These are phyloP conservation scores for Metarhizium rileyi DNA, from an alignment of 2,329 filamentous ascomycete genomes.

Conservation along the genomic window DNA sequence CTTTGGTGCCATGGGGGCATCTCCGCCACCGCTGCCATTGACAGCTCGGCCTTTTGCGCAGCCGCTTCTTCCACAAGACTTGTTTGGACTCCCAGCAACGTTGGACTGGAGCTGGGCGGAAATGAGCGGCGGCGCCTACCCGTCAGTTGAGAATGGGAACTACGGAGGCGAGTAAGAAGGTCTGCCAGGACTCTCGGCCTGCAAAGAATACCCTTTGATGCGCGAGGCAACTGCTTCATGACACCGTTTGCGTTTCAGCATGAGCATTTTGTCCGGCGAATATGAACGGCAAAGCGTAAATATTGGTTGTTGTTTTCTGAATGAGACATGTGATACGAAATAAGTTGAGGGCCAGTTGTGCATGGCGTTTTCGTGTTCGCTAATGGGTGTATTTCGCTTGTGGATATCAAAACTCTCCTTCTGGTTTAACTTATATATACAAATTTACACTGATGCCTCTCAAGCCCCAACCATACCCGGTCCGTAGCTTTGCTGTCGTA, in stretches of 20 bases:
- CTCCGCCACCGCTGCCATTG: slow-evolving; percentile 6
- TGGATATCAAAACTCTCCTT: neutral
- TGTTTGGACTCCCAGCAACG: slow-evolving; percentile 94
- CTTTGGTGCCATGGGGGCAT: slow-evolving; percentile 25
- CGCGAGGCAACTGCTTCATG: neutral
- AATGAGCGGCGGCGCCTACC: slow-evolving; percentile 56
- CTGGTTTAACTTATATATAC: neutral
- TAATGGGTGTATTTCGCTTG: neutral
- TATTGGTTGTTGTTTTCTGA: neutral
- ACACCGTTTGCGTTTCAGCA: neutral
- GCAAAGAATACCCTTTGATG: neutral
- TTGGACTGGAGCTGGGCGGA: slow-evolving; percentile 79
- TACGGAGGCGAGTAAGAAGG: slow-evolving; percentile 22
- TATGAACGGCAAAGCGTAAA: neutral
- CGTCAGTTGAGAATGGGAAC: slow-evolving; percentile 53
- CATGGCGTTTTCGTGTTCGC: neutral
- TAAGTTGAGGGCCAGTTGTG: neutral
- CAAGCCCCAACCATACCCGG: slow-evolving; percentile 50
- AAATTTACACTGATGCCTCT: slow-evolving; percentile 9
- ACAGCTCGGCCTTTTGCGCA: slow-evolving; percentile 54
- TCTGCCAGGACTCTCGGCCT: neutral
- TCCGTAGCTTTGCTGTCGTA: slow-evolving; percentile 45
- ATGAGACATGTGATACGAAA: neutral
- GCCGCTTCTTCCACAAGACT: slow-evolving; percentile 81
- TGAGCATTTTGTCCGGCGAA: neutral